phyloP scores from a whole-genome alignment of 2,329 filamentous ascomycete genomes.

The Achaetomium macrosporum region DNA sequence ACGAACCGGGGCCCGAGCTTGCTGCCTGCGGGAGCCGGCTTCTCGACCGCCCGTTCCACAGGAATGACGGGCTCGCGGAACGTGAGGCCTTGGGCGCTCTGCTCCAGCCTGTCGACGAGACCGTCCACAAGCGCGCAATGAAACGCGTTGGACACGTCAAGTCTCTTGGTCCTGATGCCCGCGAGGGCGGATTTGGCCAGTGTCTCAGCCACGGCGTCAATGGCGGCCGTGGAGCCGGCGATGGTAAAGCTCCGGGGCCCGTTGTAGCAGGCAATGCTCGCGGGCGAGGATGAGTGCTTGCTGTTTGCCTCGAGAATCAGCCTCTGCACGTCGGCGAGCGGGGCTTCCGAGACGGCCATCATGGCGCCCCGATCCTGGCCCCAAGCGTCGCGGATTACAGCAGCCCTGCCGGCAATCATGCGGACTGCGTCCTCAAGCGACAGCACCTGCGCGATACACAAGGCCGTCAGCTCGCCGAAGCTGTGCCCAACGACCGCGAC shows the following conservation, averaged over 20 bases:
- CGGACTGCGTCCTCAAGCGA: constrained; percentile 29
- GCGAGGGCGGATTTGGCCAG: not conserved
- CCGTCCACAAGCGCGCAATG: constrained; percentile 39
- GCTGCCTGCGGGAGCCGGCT: not conserved
- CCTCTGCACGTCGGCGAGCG: not conserved
- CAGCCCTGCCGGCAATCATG: constrained; percentile 28
- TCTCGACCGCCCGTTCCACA: constrained; percentile 2
- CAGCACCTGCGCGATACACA: constrained; percentile 32
- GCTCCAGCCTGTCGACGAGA: not conserved
- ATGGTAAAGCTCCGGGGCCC: constrained; percentile 38
- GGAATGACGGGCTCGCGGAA: constrained; percentile 27
- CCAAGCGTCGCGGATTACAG: constrained; percentile 31
- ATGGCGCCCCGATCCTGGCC: constrained; percentile 34
- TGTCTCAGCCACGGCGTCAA: constrained; percentile 24
- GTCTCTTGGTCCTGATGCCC: constrained; percentile 30
- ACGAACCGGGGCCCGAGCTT: not conserved
- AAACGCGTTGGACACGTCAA: constrained; percentile 43
- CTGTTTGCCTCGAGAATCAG: not conserved
- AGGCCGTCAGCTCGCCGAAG: constrained; percentile 38
- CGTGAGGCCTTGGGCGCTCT: constrained; percentile 26
- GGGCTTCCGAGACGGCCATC: constrained; percentile 29
- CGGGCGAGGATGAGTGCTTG: not conserved
- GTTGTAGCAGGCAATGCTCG: constrained; percentile 43
- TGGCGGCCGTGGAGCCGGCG: constrained; percentile 31
- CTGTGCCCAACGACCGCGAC: constrained; percentile 35